phyloP scores from a whole-genome alignment of 768 basidiomycete species.

The Pleurotus pulmonarius region DNA sequence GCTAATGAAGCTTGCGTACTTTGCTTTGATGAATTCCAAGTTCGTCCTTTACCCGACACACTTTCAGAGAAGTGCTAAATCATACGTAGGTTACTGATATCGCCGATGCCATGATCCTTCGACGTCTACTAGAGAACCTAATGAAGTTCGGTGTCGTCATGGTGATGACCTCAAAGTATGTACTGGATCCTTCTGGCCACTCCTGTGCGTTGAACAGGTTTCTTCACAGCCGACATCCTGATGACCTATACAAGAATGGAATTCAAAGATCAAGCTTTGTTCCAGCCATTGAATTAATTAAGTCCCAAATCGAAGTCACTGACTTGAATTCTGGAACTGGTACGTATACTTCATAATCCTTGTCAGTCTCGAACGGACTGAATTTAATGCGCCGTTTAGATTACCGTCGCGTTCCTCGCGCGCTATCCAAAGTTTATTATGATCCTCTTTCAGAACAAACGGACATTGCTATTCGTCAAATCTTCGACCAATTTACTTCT shows the following conservation, averaged over 20 bases:
- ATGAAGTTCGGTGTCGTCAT: slow-evolving; percentile 87
- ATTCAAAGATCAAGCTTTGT: slow-evolving; percentile 94
- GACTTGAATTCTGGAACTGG: slow-evolving; percentile 96
- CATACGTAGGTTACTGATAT: slow-evolving; percentile 83
- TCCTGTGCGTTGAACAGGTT: background rate
- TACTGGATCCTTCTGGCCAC: slow-evolving; percentile 5
- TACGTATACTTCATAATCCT: slow-evolving; percentile 24
- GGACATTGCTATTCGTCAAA: slow-evolving; percentile 68
- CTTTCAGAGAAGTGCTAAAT: background rate
- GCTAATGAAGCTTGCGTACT: slow-evolving; percentile 82
- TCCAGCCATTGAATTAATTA: slow-evolving; percentile 92
- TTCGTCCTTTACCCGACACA: slow-evolving; percentile 25
- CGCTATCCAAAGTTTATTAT: slow-evolving; percentile 92
- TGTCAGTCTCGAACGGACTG: slow-evolving; percentile 1
- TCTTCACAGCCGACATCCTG: slow-evolving; percentile 81
- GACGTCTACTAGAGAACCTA: slow-evolving; percentile 83
- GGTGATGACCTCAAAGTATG: slow-evolving; percentile 97
- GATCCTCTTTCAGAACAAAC: slow-evolving; percentile 71
- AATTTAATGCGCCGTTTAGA: slow-evolving; percentile 41
- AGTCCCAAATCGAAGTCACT: slow-evolving; percentile 79
- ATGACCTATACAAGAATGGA: slow-evolving; percentile 97
- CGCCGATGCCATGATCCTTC: slow-evolving; percentile 96
- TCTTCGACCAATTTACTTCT: slow-evolving; percentile 72
- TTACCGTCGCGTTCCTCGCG: slow-evolving; percentile 91
- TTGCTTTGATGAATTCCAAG: slow-evolving; percentile 99